Conservation (phyloP, 441 rosid genomes). For the Gossypium schwendimanii region DNA sequence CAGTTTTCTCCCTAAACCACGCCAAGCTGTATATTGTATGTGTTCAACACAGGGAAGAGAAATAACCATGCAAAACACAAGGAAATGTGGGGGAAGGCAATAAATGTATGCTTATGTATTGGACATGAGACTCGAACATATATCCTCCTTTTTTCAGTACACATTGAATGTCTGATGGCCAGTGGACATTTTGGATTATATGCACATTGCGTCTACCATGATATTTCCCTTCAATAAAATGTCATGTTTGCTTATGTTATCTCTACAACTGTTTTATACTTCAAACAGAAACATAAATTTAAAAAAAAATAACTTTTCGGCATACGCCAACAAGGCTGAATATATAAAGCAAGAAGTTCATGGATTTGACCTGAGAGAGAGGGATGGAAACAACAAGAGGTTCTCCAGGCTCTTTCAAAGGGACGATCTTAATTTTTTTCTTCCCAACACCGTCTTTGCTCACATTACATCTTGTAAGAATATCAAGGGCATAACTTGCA, state of each 20-base stretch:
- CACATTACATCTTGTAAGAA: conserved; percentile 80
- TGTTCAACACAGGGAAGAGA: not conserved
- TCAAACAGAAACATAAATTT: not conserved
- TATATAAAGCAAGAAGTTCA: conserved; percentile 1
- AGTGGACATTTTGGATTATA: not conserved
- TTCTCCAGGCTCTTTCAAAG: conserved; percentile 71
- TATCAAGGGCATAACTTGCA: conserved; percentile 63
- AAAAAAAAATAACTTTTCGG: not conserved
- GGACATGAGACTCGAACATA: not conserved
- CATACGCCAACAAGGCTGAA: not conserved
- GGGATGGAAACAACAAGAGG: conserved; percentile 76
- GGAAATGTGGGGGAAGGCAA: not conserved
- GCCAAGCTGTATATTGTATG: not conserved
- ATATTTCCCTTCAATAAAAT: conserved; percentile 2
- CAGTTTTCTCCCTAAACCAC: not conserved
- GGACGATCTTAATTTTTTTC: conserved; percentile 53
- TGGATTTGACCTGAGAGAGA: conserved; percentile 48
- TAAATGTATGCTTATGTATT: not conserved
- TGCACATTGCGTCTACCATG: not conserved
- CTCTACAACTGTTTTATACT: not conserved
- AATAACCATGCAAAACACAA: not conserved
- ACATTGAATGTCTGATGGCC: not conserved
- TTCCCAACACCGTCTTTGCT: conserved; percentile 56
- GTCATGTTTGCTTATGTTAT: not conserved
- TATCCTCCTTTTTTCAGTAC: not conserved